phyloP scores from a whole-genome alignment of 345 rosid species.

The Melaleuca alternifolia region DNA sequence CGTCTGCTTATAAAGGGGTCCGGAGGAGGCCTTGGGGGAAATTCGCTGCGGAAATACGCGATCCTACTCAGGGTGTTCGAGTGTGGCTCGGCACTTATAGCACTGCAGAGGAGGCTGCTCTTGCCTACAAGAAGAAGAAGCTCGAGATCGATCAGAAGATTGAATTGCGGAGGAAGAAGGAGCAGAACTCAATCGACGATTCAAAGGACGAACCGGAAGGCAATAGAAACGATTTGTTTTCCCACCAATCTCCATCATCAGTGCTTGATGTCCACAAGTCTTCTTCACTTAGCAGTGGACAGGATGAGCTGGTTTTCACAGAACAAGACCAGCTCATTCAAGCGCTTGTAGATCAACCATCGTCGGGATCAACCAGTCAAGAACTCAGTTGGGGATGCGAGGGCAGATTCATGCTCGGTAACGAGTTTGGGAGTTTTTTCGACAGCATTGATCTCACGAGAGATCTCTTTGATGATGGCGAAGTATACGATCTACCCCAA shows the following conservation, averaged over 20 bases:
- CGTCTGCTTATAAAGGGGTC: constrained; percentile 27
- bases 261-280: constrained; percentile 27
- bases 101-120: constrained; percentile 43
- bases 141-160: constrained; percentile 18
- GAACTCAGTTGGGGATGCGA: neutral
- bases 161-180: neutral
- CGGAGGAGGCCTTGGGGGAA: constrained; percentile 45
- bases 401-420: neutral
- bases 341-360: neutral
- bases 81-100: constrained; percentile 47
- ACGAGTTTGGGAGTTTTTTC: neutral
- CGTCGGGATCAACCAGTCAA: neutral
- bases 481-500: neutral
- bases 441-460: neutral
- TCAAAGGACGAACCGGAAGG: neutral
- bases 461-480: neutral
- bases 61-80: constrained; percentile 27
- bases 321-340: neutral
- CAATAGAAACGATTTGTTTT: neutral
- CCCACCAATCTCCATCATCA: constrained; percentile 31
- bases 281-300: neutral
- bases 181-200: neutral
- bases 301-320: neutral
- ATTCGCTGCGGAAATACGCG: constrained; percentile 39
- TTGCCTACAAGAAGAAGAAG: constrained; percentile 29